Evolutionary conservation across 768 basidiomycete genomes (phyloP).

Genomic region (Kwoniella mangroviensis): DNA sequence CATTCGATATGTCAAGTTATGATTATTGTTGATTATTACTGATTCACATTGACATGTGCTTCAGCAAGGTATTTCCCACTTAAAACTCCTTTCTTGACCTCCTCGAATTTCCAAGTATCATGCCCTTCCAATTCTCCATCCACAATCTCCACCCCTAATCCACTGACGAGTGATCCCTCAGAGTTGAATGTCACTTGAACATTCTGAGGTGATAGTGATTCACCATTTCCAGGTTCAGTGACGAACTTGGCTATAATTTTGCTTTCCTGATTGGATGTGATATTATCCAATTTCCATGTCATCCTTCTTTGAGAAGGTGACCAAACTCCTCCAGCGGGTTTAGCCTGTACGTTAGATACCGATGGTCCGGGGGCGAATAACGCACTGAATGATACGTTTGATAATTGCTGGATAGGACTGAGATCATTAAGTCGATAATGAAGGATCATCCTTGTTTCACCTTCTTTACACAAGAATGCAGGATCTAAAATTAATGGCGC

Average conservation of each 20-base stretch:
- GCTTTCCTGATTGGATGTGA: conserved; percentile 26
- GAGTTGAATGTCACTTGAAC: conserved; percentile 55
- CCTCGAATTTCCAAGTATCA: conserved; percentile 40
- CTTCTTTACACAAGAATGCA: conserved; percentile 58
- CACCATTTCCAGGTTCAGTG: conserved; percentile 36
- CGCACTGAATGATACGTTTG: conserved; percentile 53
- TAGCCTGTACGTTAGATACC: conserved; percentile 58
- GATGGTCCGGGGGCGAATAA: conserved; percentile 48
- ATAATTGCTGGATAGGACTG: conserved; percentile 26
- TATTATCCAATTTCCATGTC: conserved; percentile 47
- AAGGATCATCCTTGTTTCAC: conserved; percentile 58
- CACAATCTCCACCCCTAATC: conserved; percentile 56
- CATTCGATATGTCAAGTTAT: neutral
- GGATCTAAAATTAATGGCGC: conserved; percentile 58
- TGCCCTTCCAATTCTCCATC: conserved; percentile 17
- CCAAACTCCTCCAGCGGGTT: conserved; percentile 58
- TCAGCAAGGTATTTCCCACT: conserved; percentile 56
- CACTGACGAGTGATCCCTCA: conserved; percentile 53
- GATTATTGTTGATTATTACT: neutral
- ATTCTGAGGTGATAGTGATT: conserved; percentile 39
- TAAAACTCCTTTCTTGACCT: conserved; percentile 50
- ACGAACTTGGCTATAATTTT: conserved; percentile 58
- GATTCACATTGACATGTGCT: conserved; percentile 9
- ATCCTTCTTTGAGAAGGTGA: conserved; percentile 50
- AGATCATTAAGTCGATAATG: conserved; percentile 51